Percentiles rank a stretch among this genome's conserved stretches.
phyloP scores from a whole-genome alignment of 306 rosid genomes.

The Astragalus membranaceus region DNA sequence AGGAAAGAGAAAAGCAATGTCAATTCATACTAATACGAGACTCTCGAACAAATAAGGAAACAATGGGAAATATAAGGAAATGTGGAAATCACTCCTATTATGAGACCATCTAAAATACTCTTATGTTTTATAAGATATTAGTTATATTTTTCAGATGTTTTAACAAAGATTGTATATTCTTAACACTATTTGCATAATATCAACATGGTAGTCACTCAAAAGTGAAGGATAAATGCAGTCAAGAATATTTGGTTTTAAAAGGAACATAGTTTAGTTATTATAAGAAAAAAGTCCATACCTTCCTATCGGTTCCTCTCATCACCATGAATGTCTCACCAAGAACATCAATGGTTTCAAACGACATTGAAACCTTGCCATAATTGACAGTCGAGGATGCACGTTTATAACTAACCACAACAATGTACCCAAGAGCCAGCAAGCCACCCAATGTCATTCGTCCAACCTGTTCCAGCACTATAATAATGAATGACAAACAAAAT shows the following conservation, averaged over 20 bases:
- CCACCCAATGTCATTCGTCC: slow-evolving; percentile 98
- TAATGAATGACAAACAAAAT: slow-evolving; percentile 2
- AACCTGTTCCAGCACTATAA: slow-evolving; percentile 65
- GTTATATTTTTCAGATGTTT: background rate
- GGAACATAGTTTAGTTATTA: slow-evolving; percentile 4
- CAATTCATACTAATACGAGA: background rate
- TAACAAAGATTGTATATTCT: background rate
- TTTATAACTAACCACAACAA: slow-evolving; percentile 88
- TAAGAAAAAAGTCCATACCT: slow-evolving; percentile 46
- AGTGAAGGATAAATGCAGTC: slow-evolving; percentile 10
- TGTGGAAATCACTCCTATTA: background rate
- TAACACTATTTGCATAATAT: background rate
- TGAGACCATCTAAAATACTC: background rate
- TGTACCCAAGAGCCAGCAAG: slow-evolving; percentile 82
- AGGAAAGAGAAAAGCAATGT: background rate
- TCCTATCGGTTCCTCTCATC: slow-evolving; percentile 91
- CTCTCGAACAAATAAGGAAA: background rate
- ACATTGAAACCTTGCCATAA: slow-evolving; percentile 66
- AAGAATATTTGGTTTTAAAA: slow-evolving; percentile 5
- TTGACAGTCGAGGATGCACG: slow-evolving; percentile 70
- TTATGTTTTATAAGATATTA: background rate
- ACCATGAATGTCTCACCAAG: slow-evolving; percentile 94
- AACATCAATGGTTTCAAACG: slow-evolving; percentile 89
- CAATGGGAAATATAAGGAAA: background rate
- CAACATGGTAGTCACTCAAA: background rate